Evolutionary conservation across 768 basidiomycete genomes (phyloP).

Genomic region (Ramaria sp.): DNA sequence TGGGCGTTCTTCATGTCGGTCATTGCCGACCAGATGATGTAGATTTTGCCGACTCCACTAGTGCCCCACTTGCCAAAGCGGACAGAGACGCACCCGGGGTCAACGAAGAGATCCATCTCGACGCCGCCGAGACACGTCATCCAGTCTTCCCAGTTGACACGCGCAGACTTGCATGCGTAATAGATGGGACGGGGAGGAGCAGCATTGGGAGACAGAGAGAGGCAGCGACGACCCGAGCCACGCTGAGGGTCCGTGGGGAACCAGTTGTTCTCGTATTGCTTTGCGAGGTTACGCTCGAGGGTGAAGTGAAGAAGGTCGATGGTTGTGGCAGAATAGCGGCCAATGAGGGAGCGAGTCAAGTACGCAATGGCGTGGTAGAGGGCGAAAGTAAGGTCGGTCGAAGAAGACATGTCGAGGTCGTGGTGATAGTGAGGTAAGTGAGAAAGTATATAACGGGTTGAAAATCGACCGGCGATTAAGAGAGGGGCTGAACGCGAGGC

Average conservation of each 20-base stretch:
- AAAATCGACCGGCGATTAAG: constrained; percentile 10
- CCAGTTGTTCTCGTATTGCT: constrained; percentile 63
- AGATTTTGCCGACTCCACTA: constrained; percentile 26
- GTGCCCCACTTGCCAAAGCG: constrained; percentile 28
- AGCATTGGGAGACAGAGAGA: constrained; percentile 49
- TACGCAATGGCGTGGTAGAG: constrained; percentile 67
- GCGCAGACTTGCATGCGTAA: constrained; percentile 55
- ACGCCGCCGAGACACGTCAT: constrained; percentile 53
- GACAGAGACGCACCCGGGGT: constrained; percentile 68
- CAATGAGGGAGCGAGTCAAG: constrained; percentile 56
- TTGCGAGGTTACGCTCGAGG: constrained; percentile 64
- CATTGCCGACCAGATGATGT: constrained; percentile 51
- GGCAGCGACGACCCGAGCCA: constrained; percentile 64
- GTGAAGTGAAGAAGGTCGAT: constrained; percentile 59
- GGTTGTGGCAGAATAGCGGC: constrained; percentile 46
- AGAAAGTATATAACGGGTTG: neutral
- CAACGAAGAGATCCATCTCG: constrained; percentile 73
- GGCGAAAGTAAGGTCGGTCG: constrained; percentile 42
- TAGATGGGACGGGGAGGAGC: constrained; percentile 65
- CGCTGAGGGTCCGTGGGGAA: constrained; percentile 49
- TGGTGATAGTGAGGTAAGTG: constrained; percentile 5
- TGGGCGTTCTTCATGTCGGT: constrained; percentile 10
- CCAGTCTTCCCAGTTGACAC: constrained; percentile 78
- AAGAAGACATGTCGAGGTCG: constrained; percentile 7
- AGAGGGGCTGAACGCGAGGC: constrained; percentile 6